phyloP scores from a whole-genome alignment of 2,329 filamentous ascomycete species.

The Fusarium domesticum region DNA sequence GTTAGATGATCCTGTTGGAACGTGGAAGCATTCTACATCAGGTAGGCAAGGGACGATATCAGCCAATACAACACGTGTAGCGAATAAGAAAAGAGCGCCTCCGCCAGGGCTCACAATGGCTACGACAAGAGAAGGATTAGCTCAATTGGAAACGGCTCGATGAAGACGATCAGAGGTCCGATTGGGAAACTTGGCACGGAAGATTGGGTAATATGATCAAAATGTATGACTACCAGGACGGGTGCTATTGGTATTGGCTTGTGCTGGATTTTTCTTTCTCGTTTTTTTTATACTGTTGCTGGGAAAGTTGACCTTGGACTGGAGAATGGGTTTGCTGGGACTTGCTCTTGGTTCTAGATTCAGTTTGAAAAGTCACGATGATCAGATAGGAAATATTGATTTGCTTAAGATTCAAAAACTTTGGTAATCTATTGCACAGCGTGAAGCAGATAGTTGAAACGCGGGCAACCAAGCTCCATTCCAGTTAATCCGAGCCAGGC shows the following conservation, averaged over 20 bases:
- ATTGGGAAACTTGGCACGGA: constrained; percentile 14
- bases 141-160: constrained; percentile 9
- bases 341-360: background rate
- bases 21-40: constrained; percentile 14
- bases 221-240: constrained; percentile 28
- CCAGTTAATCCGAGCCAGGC: constrained; percentile 7
- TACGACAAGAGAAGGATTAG: background rate
- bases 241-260: constrained; percentile 18
- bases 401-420: constrained; percentile 17
- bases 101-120: too few species aligned
- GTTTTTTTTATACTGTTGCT: constrained; percentile 8
- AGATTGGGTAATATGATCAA: constrained; percentile 29
- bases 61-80: too few species aligned
- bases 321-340: constrained; percentile 4
- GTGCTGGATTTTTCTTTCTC: constrained; percentile 11
- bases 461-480: constrained; percentile 10
- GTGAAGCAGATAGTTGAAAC: constrained; percentile 8
- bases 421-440: constrained; percentile 11
- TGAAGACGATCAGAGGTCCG: constrained; percentile 16
- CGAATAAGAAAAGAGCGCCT: too few species aligned
- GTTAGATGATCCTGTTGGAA: constrained; percentile 32
- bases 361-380: background rate
- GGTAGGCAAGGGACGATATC: constrained; percentile 6
- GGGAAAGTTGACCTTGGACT: constrained; percentile 4
- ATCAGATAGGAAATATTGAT: constrained; percentile 13